These are phyloP conservation scores for Aspergillus sp. DNA, from an alignment of 2,329 filamentous ascomycete species.

Conservation along the genomic window DNA sequence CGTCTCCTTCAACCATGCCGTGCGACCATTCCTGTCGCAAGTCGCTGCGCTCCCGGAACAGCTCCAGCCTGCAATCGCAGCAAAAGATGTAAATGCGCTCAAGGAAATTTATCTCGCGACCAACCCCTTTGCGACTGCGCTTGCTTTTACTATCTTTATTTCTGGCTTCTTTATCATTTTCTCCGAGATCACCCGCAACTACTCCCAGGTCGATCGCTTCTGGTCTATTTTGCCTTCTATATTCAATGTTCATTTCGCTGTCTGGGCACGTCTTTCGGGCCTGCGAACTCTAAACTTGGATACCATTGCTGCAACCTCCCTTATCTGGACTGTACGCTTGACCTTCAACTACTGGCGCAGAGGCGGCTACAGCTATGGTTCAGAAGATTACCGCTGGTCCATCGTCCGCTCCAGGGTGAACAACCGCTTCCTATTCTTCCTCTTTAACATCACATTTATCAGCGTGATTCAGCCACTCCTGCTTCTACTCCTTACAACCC, in stretches of 20 bases:
- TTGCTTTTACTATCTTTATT: constrained; percentile 71
- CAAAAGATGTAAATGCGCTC: constrained; percentile 62
- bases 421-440: constrained; percentile 74
- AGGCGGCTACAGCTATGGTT: constrained; percentile 84
- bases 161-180: constrained; percentile 69
- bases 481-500: constrained; percentile 74
- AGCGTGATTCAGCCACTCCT: constrained; percentile 78
- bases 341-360: constrained; percentile 98
- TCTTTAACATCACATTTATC: constrained; percentile 91
- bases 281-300: constrained; percentile 71
- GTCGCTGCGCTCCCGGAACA: constrained; percentile 68
- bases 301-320: constrained; percentile 67
- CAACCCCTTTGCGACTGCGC: constrained; percentile 77
- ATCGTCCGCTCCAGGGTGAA: constrained; percentile 67
- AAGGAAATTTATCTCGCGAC: constrained; percentile 75
- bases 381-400: constrained; percentile 93
- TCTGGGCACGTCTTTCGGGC: constrained; percentile 77
- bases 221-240: constrained; percentile 89
- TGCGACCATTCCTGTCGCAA: constrained; percentile 72
- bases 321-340: constrained; percentile 83
- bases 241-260: constrained; percentile 79
- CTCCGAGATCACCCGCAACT: constrained; percentile 87
- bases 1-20: constrained; percentile 71
- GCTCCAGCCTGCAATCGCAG: constrained; percentile 59
- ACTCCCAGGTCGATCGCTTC: constrained; percentile 90